Evolutionary conservation across 805 yeast species (phyloP).

Genomic region (Clavispora fructus): DNA sequence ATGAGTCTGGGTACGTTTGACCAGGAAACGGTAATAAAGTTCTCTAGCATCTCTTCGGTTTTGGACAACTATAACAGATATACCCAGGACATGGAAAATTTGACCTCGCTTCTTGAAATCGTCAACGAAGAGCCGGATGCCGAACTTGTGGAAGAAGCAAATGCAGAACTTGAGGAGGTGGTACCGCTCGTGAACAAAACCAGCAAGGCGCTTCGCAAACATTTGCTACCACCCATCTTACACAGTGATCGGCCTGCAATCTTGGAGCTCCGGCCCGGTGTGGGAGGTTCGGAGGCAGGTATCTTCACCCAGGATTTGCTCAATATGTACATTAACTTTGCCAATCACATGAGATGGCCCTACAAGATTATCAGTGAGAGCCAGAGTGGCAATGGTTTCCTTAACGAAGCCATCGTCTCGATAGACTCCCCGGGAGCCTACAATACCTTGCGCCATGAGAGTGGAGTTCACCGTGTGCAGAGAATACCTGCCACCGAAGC

Average conservation of each 20-base stretch:
- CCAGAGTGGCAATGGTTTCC: constrained; percentile 55
- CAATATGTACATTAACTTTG: constrained; percentile 75
- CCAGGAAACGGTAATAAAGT: constrained; percentile 27
- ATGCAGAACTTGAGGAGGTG: constrained; percentile 46
- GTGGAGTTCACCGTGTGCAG: constrained; percentile 96
- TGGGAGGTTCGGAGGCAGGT: constrained; percentile 92
- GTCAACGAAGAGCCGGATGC: constrained; percentile 18
- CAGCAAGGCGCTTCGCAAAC: constrained; percentile 45
- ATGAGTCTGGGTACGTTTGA: constrained; percentile 28
- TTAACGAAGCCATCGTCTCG: constrained; percentile 66
- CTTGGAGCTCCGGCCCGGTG: constrained; percentile 87
- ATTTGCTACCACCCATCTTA: constrained; percentile 69
- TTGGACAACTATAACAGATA: constrained; percentile 29
- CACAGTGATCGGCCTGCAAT: constrained; percentile 74
- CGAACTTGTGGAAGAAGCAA: constrained; percentile 51
- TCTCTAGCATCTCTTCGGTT: constrained; percentile 27
- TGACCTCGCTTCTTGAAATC: constrained; percentile 23
- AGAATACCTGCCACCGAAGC: constrained; percentile 90
- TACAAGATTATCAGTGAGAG: constrained; percentile 53
- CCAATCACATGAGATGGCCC: constrained; percentile 64
- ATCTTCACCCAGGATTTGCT: constrained; percentile 77
- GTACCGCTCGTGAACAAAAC: constrained; percentile 41
- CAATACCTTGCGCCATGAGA: constrained; percentile 69
- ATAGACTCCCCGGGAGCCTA: constrained; percentile 77
- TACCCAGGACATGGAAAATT: constrained; percentile 19